Evolutionary conservation across 2,329 filamentous ascomycete genomes (phyloP), one percentile per base, ranked within the genome.

Genomic region (Cryphonectria carpinicola): DNA sequence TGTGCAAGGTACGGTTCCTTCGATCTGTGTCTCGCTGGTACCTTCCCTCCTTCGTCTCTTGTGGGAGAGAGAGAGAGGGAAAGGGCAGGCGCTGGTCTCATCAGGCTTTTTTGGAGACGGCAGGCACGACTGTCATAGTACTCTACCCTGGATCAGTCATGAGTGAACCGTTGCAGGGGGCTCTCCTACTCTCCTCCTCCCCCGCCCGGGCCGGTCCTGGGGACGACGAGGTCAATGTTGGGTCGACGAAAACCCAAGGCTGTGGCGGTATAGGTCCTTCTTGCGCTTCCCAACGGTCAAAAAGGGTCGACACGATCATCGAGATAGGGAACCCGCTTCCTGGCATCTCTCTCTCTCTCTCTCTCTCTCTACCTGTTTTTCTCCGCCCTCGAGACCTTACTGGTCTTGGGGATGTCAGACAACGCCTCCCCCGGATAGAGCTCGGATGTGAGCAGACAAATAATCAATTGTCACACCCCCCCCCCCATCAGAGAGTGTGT

Each of bases 1-100:
- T 70, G 74, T 75, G 75, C 75, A 75, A 75, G 75, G 75, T 75
- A 75, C 73, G 52, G 67, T 56, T 72, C 70, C 70, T 72, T 70
- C 68, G 64, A 60, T 56, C 60, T 67, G 65, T 67, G 49, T 28
- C 61, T 54, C 61, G 54, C 65, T 43, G 62, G 35, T 13, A 61
- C 32, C 65, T 61, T 60, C 56, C 41, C 65, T 64, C 52, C 62
- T 54, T 25, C 54, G 37, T 32, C 61, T 28, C 65, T 28, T 39
- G 46, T 28, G 61, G 17, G 32, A 61, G 69, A 52, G 54, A 54
- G 32, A 60, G 65, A 46, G 39, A 49, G 17, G 19, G 35, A 39
- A 52, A n/a, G 28, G 19, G 2, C 17, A 49, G 19, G 6, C 46
- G 28, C 39, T 22, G 19, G 37, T 63, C 58, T 39, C 28, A 32